Evolutionary conservation across 306 rosid genomes (phyloP).

Genomic region (Albizia julibrissin): DNA sequence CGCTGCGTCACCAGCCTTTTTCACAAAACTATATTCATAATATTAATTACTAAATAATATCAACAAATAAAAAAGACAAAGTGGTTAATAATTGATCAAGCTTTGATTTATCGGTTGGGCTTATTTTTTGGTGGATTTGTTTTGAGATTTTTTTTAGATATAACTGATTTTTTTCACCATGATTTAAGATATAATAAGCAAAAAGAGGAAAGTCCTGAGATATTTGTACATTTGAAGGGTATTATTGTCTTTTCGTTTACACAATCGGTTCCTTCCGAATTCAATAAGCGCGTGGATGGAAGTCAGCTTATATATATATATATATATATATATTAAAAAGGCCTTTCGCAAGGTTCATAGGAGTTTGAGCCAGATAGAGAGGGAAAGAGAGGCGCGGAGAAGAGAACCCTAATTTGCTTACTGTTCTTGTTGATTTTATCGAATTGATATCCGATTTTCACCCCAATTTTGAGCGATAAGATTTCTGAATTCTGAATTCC

Average conservation of each 20-base stretch:
- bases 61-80: background rate
- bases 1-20: slow-evolving; percentile 5
- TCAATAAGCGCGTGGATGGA: slow-evolving; percentile 28
- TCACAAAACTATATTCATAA: background rate
- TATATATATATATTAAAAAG: too few relatives aligned
- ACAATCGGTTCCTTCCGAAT: background rate
- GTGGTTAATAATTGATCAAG: too few relatives aligned
- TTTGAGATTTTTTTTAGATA: background rate
- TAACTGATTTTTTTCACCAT: too few relatives aligned
- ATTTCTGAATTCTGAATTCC: background rate
- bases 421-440: background rate
- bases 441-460: background rate
- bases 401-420: slow-evolving; percentile 41
- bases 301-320: slow-evolving; percentile 14
- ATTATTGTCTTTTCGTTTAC: background rate
- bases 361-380: background rate
- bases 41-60: background rate
- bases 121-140: background rate
- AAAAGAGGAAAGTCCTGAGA: background rate
- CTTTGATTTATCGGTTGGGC: background rate
- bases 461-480: slow-evolving; percentile 8
- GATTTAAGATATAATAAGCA: background rate
- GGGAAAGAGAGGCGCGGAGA: background rate
- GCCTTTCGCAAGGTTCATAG: background rate
- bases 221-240: slow-evolving; percentile 5